Evolutionary conservation across 768 basidiomycete species (phyloP), one percentile per base, ranked within the genome.

Genomic region (Coprinopsis cinerea): DNA sequence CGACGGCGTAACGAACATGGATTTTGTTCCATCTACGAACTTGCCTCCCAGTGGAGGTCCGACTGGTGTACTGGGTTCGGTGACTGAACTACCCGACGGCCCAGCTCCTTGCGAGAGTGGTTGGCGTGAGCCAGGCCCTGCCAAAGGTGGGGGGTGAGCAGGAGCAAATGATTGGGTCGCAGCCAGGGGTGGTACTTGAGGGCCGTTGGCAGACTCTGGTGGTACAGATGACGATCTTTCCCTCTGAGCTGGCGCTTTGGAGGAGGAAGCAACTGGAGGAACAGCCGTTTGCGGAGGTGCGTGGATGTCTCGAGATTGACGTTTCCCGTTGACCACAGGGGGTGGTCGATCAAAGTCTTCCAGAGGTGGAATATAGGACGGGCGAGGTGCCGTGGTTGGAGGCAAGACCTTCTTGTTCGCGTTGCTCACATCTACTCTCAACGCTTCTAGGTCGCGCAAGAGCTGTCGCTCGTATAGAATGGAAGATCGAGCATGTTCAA

Each of bases 401-500:
- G 75, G 74, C 0, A 73, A 61, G 22, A 71, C 71, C 61, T 83
- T 85, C 58, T 82, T 77, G 36, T 79, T 77, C 3, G 87, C 85
- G 54, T 74, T 78, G 56, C 66, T 72, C 46, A 98, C 73, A 61
- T 96, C 94, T 1, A 75, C 78, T 48, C 81, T 75, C 26, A 97
- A 78, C 18, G 88, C 77, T 63, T 97, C 94, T 18, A 96, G 72
- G 64, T 98, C 95, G 43, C 85, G 80, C 47, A 97, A 72, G 14
- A 88, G 72, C 61, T 94, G 92, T 55, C 85, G 79, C 64, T 98
- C 94, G 61, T 92, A 96, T 74, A 93, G 82, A 58, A 98, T 82
- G 23, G 85, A 84, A 15, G 92, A 87, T 20, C 94, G 85, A 15
- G 90, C 90, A 65, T 98, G 92, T 64, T 97, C 92, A 40, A 98